phyloP scores from a whole-genome alignment of 2,329 filamentous ascomycete genomes.

The Talaromyces verruculosus region DNA sequence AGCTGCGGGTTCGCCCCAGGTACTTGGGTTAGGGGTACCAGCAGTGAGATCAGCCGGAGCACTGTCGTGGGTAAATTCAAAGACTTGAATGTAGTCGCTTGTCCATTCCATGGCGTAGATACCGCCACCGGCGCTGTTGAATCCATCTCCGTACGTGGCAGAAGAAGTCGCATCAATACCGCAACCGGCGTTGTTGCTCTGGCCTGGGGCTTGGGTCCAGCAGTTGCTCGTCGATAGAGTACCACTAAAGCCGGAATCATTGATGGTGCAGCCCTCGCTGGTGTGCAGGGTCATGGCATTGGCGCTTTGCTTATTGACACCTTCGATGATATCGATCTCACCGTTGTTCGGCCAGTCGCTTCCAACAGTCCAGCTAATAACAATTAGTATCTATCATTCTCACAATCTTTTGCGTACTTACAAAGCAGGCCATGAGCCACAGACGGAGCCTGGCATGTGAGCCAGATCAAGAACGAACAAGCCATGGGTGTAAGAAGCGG shows the following conservation, averaged over 20 bases:
- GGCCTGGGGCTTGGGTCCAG: constrained; percentile 49
- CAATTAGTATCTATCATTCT: neutral
- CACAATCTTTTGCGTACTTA: constrained; percentile 37
- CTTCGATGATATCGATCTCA: constrained; percentile 80
- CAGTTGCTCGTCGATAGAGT: constrained; percentile 57
- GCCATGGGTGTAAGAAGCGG: constrained; percentile 62
- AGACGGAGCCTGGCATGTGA: constrained; percentile 70
- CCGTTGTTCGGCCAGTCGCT: constrained; percentile 68
- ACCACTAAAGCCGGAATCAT: constrained; percentile 50
- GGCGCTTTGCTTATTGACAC: constrained; percentile 62
- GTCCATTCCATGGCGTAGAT: constrained; percentile 79
- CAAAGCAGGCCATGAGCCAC: constrained; percentile 71
- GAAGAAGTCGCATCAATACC: constrained; percentile 52
- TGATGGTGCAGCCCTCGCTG: constrained; percentile 58
- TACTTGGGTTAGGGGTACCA: constrained; percentile 61
- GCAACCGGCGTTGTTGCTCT: constrained; percentile 59
- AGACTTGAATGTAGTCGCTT: constrained; percentile 68
- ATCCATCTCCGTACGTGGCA: constrained; percentile 63
- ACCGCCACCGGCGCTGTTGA: constrained; percentile 68
- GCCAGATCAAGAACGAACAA: constrained; percentile 70
- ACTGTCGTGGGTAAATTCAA: constrained; percentile 72
- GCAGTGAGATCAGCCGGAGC: constrained; percentile 68
- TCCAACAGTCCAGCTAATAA: constrained; percentile 57
- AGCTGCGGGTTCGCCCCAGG: constrained; percentile 69
- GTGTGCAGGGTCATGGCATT: constrained; percentile 71